Conservation (phyloP, 2,329 filamentous ascomycete genomes). For the Elsinoe australis region DNA sequence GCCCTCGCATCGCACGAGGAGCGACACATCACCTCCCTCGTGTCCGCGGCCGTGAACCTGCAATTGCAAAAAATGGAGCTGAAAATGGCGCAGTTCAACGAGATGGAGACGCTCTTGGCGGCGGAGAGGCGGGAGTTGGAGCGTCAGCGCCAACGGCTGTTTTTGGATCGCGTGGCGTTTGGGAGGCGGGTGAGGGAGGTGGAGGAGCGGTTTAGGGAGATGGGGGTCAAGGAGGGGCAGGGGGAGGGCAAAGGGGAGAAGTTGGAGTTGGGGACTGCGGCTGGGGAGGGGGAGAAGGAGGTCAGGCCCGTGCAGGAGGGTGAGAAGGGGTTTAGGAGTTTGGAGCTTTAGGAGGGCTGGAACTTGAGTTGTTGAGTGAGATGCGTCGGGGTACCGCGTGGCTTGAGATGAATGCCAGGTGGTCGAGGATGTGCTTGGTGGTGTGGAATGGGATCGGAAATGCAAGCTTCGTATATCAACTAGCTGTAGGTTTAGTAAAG, state of each 20-base stretch:
- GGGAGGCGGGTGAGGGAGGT: conserved; percentile 78
- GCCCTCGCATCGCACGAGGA: conserved; percentile 93
- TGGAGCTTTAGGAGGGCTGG: conserved; percentile 1
- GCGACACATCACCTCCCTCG: conserved; percentile 87
- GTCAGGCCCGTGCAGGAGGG: conserved; percentile 4
- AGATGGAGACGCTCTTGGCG: conserved; percentile 87
- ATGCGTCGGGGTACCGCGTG: too few species aligned
- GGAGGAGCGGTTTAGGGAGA: conserved; percentile 48
- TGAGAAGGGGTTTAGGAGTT: conserved; percentile 9
- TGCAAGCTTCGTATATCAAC: too few species aligned
- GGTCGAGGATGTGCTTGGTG: neutral
- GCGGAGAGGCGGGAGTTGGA: conserved; percentile 90
- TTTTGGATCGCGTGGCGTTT: conserved; percentile 84
- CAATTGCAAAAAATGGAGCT: conserved; percentile 93
- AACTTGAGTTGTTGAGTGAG: too few species aligned
- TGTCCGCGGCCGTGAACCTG: conserved; percentile 85
- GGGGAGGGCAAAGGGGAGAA: conserved; percentile 2
- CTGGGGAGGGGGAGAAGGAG: neutral
- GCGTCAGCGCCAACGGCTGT: conserved; percentile 82
- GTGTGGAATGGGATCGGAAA: too few species aligned
- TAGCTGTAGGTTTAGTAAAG: too few species aligned
- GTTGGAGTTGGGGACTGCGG: conserved; percentile 4
- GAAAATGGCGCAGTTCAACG: conserved; percentile 91
- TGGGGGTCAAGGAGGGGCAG: conserved; percentile 24
- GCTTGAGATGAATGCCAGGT: neutral